Conservation (phyloP, 2,329 filamentous ascomycete genomes). For the Aspergillus chevalieri region DNA sequence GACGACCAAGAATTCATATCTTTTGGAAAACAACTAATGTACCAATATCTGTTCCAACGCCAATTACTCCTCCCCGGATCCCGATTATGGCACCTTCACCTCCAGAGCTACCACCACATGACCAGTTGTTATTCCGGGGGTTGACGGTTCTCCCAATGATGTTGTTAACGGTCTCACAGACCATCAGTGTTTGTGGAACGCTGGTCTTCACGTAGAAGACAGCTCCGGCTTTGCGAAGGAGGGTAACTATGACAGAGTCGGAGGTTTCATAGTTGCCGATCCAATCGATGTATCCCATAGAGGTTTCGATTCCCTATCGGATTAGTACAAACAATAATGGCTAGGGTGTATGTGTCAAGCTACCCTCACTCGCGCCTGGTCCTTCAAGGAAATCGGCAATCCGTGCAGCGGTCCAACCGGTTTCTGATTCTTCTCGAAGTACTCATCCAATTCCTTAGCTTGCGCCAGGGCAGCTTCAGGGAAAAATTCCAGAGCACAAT, state of each 20-base stretch:
- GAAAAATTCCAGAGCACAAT: slow-evolving; percentile 29
- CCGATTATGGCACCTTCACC: slow-evolving; percentile 29
- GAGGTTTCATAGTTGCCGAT: slow-evolving; percentile 3
- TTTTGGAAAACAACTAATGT: background rate
- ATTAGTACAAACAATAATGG: background rate
- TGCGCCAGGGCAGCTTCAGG: slow-evolving; percentile 24
- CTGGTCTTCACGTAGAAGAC: slow-evolving; percentile 25
- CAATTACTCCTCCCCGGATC: slow-evolving; percentile 24
- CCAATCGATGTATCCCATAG: slow-evolving; percentile 16
- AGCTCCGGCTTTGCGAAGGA: slow-evolving; percentile 16
- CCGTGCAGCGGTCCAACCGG: slow-evolving; percentile 29
- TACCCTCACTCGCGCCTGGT: slow-evolving; percentile 3
- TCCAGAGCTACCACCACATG: slow-evolving; percentile 18
- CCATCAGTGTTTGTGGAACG: slow-evolving; percentile 24
- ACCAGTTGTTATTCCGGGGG: slow-evolving; percentile 13
- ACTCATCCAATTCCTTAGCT: slow-evolving; percentile 27
- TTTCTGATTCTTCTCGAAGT: slow-evolving; percentile 14
- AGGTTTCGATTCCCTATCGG: slow-evolving; percentile 8
- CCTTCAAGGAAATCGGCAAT: slow-evolving; percentile 29
- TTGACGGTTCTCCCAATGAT: slow-evolving; percentile 18
- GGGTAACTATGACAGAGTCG: slow-evolving; percentile 12
- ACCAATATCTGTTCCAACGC: slow-evolving; percentile 30
- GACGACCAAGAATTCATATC: background rate
- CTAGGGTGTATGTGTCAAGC: slow-evolving; percentile 4
- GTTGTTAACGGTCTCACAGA: slow-evolving; percentile 17